Evolutionary conservation across 169 alveolate genomes (phyloP).

Genomic region (Babesia ovata): DNA sequence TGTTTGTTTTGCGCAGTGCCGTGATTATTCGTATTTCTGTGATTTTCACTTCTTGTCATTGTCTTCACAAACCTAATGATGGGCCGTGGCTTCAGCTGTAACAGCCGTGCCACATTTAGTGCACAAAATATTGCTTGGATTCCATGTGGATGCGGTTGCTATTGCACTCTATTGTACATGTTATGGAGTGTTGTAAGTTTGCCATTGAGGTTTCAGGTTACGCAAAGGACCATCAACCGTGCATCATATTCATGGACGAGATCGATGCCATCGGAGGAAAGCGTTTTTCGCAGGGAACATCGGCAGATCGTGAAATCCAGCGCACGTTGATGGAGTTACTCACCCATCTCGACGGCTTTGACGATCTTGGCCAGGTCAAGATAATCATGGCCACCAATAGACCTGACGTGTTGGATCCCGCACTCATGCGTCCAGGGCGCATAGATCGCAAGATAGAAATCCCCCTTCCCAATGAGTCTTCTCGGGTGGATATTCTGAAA

Average conservation of each 20-base stretch:
- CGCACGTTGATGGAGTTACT: conserved; percentile 95
- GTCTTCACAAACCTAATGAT: too few relatives aligned
- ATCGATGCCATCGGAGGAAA: conserved; percentile 99
- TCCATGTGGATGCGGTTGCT: too few relatives aligned
- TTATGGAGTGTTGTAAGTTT: too few relatives aligned
- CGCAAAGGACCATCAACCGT: conserved; percentile 98
- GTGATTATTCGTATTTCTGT: too few relatives aligned
- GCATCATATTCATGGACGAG: conserved; percentile 99
- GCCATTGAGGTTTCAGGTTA: conserved; percentile 73
- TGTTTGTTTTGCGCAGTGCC: too few relatives aligned
- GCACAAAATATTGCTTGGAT: too few relatives aligned
- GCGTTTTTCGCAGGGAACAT: conserved; percentile 96
- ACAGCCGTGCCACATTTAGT: too few relatives aligned
- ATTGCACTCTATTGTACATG: too few relatives aligned
- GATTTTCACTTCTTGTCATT: too few relatives aligned
- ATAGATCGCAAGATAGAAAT: conserved; percentile 98
- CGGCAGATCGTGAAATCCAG: conserved; percentile 99
- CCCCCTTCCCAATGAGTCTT: conserved; percentile 97
- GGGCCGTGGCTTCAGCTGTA: too few relatives aligned
- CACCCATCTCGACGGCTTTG: conserved; percentile 99
- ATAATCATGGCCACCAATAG: conserved; percentile 99
- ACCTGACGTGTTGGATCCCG: conserved; percentile 99
- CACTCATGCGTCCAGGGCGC: conserved; percentile 99
- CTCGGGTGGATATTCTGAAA: conserved; percentile 93
- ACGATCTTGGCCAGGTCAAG: conserved; percentile 98